Evolutionary conservation across 2,329 filamentous ascomycete genomes (phyloP), one percentile per base, ranked within the genome.

Genomic region (Aspergillus arachidicola): DNA sequence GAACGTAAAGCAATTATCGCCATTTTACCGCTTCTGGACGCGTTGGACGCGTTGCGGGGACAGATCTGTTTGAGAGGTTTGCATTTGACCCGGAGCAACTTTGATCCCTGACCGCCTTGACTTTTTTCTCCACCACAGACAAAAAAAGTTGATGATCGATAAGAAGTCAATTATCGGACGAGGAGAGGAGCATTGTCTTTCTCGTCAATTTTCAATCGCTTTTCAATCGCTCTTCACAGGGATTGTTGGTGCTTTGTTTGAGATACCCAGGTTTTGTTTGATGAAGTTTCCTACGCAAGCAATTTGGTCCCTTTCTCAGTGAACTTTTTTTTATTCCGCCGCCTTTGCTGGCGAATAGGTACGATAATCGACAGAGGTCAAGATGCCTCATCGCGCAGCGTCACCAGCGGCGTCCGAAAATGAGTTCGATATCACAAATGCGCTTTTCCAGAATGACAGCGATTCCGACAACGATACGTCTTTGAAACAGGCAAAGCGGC

Each of bases 401-500:
- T 98, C 95, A 50, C 95, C 94, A 64, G 88, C 93, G 56, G 84
- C 86, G 63, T 98, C 94, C 57, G 94, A 98, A 80, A 91, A 89
- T 68, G 95, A 97, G 75, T 88, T 96, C 73, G 95, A 99, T 73
- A 97, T 99, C 59, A 88, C 93, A 23, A 89, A 86, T 65, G 89
- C 90, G 2, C 83, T 97, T 12, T 91, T 94, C 72, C 86, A 88
- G 59, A 81, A 84, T 66, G 85, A 85, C 65, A 80, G 78, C 65
- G 81, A 81, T 58, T 81, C 80, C 63, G 81, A 82, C 57, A 74
- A 80, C 60, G 80, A 78, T 66, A 62, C 72, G 56, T 56, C 60
- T 68, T 65, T 63, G 64, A 66, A 67, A 72, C 62, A 68, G 58
- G 81, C 89, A 57, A 86, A 89, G 68, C 83, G 86, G 46, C 85